These are phyloP conservation scores for Crataegus laevigata DNA, from an alignment of 306 rosid genomes.

Conservation along the genomic window DNA sequence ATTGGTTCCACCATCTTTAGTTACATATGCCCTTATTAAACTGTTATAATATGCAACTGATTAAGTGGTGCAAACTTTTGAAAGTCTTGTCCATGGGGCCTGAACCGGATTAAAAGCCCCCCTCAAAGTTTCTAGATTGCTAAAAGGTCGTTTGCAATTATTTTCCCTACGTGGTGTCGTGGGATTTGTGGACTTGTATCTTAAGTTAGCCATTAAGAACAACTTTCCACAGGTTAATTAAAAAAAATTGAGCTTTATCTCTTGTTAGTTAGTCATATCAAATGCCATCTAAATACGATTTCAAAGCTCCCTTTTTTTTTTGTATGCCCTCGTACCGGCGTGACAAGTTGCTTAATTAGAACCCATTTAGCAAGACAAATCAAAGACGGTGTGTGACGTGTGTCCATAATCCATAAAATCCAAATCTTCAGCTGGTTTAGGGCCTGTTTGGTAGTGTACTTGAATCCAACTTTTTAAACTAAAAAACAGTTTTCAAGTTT, in stretches of 20 bases:
- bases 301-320: slow-evolving; percentile 28
- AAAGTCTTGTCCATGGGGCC: slow-evolving; percentile 63
- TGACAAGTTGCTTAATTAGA: slow-evolving; percentile 28
- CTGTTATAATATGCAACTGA: slow-evolving; percentile 4
- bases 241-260: slow-evolving; percentile 14
- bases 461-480: no score
- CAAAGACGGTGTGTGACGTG: slow-evolving; percentile 5
- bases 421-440: not conserved
- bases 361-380: slow-evolving; percentile 25
- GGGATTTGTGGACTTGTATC: slow-evolving; percentile 26
- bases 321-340: slow-evolving; percentile 49
- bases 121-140: slow-evolving; percentile 54
- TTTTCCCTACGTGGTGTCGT: slow-evolving; percentile 27
- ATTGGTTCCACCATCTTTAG: slow-evolving; percentile 45
- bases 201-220: slow-evolving; percentile 48
- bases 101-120: slow-evolving; percentile 48
- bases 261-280: slow-evolving; percentile 8
- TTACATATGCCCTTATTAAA: slow-evolving; percentile 17
- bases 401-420: slow-evolving; percentile 1
- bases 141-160: slow-evolving; percentile 29
- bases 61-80: slow-evolving; percentile 22
- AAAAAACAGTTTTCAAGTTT: no score
- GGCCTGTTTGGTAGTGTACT: no score
- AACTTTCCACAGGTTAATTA: slow-evolving; percentile 22
- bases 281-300: slow-evolving; percentile 45